These are phyloP conservation scores for Dichotomocladium elegans DNA, from an alignment of 371 early-diverging fungal species.

Conservation along the genomic window DNA sequence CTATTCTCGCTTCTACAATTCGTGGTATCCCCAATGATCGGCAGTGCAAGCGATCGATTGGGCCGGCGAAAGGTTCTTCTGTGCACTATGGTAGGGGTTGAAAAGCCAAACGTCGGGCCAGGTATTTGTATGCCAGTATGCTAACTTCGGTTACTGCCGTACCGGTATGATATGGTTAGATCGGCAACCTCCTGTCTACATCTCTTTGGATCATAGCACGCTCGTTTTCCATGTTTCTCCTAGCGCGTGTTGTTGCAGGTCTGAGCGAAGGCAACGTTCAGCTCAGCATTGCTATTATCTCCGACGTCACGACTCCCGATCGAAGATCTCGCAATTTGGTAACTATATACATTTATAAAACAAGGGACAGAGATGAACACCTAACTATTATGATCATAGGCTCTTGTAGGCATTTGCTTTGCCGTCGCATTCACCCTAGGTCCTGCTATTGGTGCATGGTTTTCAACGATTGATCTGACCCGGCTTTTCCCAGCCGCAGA, in stretches of 20 bases:
- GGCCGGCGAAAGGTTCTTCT: slow-evolving; percentile 87
- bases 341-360: neutral
- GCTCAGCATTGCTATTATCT: slow-evolving; percentile 91
- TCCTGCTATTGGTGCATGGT: slow-evolving; percentile 91
- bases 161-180: slow-evolving; percentile 25
- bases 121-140: neutral
- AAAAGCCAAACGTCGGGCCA: neutral
- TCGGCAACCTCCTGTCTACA: slow-evolving; percentile 86
- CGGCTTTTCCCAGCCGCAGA: slow-evolving; percentile 46
- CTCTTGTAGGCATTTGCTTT: slow-evolving; percentile 95
- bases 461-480: slow-evolving; percentile 72
- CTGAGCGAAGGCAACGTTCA: slow-evolving; percentile 97
- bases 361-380: neutral
- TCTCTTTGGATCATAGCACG: slow-evolving; percentile 84
- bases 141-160: no score
- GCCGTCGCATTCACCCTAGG: slow-evolving; percentile 94
- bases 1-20: slow-evolving; percentile 94
- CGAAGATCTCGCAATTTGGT: slow-evolving; percentile 63
- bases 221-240: slow-evolving; percentile 78
- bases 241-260: slow-evolving; percentile 90
- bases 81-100: slow-evolving; percentile 69
- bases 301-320: slow-evolving; percentile 83
- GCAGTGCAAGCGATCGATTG: slow-evolving; percentile 72
- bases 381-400: no score
- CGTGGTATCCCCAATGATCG: slow-evolving; percentile 83